Percentiles rank a stretch among this genome's conserved stretches.
Conservation (phyloP, 2,329 filamentous ascomycete genomes). For the Cladosporium halotolerans region DNA sequence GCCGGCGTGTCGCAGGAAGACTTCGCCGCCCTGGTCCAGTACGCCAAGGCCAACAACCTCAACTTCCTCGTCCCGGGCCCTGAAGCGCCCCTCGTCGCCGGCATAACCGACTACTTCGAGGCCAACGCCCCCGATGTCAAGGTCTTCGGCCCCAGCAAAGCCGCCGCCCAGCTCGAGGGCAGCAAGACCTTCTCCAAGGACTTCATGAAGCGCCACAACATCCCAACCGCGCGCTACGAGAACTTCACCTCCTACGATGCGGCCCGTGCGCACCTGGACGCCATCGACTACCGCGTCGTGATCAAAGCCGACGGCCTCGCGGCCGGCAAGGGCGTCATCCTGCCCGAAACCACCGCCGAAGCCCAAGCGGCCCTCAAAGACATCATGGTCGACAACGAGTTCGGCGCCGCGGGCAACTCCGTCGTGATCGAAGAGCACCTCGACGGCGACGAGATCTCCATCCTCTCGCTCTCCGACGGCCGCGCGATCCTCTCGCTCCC, state of each 20-base stretch:
- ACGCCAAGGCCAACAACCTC: slow-evolving; percentile 66
- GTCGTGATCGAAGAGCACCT: slow-evolving; percentile 95
- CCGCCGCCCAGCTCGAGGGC: slow-evolving; percentile 84
- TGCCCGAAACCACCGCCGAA: slow-evolving; percentile 74
- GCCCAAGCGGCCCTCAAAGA: slow-evolving; percentile 74
- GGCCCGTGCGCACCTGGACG: slow-evolving; percentile 60
- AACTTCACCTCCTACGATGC: slow-evolving; percentile 56
- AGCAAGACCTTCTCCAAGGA: slow-evolving; percentile 97
- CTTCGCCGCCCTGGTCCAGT: slow-evolving; percentile 68
- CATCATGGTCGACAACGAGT: slow-evolving; percentile 85
- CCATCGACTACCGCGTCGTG: slow-evolving; percentile 66
- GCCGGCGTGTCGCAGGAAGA: slow-evolving; percentile 63
- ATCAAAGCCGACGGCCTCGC: slow-evolving; percentile 93
- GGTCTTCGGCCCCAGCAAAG: slow-evolving; percentile 78
- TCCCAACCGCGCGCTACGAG: slow-evolving; percentile 84
- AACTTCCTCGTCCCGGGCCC: slow-evolving; percentile 86
- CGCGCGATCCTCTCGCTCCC: slow-evolving; percentile 76
- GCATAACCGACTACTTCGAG: slow-evolving; percentile 77
- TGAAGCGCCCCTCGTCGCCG: slow-evolving; percentile 87
- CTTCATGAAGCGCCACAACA: slow-evolving; percentile 87
- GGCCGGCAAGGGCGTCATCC: slow-evolving; percentile 91
- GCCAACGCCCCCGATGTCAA: slow-evolving; percentile 48
- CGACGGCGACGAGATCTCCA: slow-evolving; percentile 83
- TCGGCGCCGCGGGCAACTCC: slow-evolving; percentile 78
- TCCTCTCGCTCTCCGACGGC: slow-evolving; percentile 88